phyloP scores from a whole-genome alignment of 176 grass and related monocot genomes.

The Phyllostachys edulis region DNA sequence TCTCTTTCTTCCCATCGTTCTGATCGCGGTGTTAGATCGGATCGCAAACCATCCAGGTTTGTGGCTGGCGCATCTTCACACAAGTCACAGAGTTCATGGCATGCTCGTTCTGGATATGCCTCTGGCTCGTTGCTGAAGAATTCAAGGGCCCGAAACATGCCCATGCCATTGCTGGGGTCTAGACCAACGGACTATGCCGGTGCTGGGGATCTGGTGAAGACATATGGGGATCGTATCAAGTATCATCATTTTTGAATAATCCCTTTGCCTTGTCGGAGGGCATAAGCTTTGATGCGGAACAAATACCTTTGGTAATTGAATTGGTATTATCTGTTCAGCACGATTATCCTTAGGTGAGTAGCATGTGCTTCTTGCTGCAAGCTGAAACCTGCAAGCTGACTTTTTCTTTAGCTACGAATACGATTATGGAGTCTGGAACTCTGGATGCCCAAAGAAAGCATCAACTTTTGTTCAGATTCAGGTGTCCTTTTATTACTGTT shows the following conservation, averaged over 20 bases:
- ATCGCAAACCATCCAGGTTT: conserved; percentile 51
- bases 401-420: background rate
- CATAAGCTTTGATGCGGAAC: background rate
- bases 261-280: too few relatives aligned
- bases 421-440: background rate
- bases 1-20: conserved; percentile 56
- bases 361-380: background rate
- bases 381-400: background rate
- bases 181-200: conserved; percentile 15
- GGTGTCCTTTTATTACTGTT: background rate
- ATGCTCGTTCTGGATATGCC: conserved; percentile 7
- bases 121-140: conserved; percentile 36
- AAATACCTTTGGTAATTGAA: background rate
- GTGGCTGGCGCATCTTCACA: conserved; percentile 27
- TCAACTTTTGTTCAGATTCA: background rate
- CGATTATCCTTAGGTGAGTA: background rate
- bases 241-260: background rate
- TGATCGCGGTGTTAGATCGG: conserved; percentile 33
- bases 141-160: conserved; percentile 20
- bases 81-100: conserved; percentile 35
- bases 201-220: conserved; percentile 8
- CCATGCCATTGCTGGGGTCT: background rate
- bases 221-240: background rate
- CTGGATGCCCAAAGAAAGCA: too few relatives aligned
- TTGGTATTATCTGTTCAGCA: background rate